Evolutionary conservation across 768 basidiomycete genomes (phyloP), one percentile per base, ranked within the genome.

Genomic region (Suillus fuscotomentosus): DNA sequence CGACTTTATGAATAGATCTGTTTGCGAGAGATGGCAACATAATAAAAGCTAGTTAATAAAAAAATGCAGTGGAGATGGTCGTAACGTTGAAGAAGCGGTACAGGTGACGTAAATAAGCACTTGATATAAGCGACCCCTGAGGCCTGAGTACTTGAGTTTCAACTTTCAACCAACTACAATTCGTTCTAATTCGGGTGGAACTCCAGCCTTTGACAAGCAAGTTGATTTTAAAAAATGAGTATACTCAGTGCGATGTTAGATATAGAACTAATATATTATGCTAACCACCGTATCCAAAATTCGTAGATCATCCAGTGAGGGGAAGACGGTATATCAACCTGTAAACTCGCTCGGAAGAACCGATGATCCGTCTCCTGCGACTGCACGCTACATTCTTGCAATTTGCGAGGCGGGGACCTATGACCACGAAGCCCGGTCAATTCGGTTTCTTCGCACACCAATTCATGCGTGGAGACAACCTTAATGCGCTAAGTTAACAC

Each of bases 271-370:
- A 5, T 34, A 34, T n/a, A 54, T 54, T 11, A 54, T n/a, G 3
- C 5, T 36, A 13, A 36, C 53, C 20, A 71, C 61, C 78, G 71
- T 60, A 78, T 63, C 82, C 82, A 83, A 17, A 81, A 71, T 65
- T 80, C 83, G 59, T 76, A 73, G 60, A 84, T 66, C 60, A 66
- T 66, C 80, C 81, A 83, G 10, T 69, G 69, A 55, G 70, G 66
- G 39, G 72, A 59, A 24, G 56, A 39, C 10, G 22, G 53, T 57
- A 75, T 69, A 61, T 76, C 68, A 42, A 66, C 67, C 41, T 64
- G 51, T 24, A 77, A 73, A 34, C 69, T 68, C 17, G 68, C 70
- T 60, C 73, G 76, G 66, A 80, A 75, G 54, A 71, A 72, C 48
- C 72, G 72, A 62, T 70, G 71, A 10, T 50, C 51, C 47, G 39